Conservation (phyloP, 2,329 filamentous ascomycete genomes). For the Penicillium sp. region DNA sequence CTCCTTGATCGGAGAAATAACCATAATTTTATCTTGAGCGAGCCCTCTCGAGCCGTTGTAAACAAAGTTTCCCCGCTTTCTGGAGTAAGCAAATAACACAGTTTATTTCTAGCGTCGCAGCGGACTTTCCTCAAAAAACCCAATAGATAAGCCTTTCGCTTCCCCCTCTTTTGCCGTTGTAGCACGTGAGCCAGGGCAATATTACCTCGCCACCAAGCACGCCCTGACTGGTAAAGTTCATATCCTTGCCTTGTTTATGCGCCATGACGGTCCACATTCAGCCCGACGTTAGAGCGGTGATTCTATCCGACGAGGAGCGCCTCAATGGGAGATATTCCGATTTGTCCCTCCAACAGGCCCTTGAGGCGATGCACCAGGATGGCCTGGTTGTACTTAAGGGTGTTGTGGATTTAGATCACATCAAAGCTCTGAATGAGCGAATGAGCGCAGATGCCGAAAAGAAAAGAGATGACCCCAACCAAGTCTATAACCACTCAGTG, state of each 20-base stretch:
- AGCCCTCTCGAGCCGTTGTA: not conserved
- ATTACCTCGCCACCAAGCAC: not conserved
- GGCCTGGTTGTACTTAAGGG: not conserved
- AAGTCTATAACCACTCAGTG: not conserved
- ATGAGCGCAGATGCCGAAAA: constrained; percentile 1
- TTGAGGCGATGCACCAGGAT: constrained; percentile 1
- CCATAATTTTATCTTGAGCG: not conserved
- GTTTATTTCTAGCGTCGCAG: not conserved
- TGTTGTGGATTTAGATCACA: not conserved
- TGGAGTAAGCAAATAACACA: no score
- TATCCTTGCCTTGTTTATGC: not conserved
- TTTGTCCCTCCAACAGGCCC: not conserved
- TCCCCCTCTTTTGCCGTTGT: not conserved
- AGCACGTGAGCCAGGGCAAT: not conserved
- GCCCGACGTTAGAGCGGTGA: not conserved
- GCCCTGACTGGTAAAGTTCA: not conserved
- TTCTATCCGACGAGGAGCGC: not conserved
- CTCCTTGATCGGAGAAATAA: not conserved
- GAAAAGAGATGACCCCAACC: not conserved
- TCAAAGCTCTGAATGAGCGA: not conserved
- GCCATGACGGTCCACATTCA: not conserved
- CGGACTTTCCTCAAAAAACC: not conserved
- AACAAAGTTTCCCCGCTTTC: not conserved
- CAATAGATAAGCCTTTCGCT: not conserved
- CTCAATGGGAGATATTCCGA: not conserved